Percentiles rank a stretch among this genome's conserved stretches.
These are phyloP conservation scores for Heteromeles arbutifolia DNA, from an alignment of 306 rosid genomes.

Conservation along the genomic window DNA sequence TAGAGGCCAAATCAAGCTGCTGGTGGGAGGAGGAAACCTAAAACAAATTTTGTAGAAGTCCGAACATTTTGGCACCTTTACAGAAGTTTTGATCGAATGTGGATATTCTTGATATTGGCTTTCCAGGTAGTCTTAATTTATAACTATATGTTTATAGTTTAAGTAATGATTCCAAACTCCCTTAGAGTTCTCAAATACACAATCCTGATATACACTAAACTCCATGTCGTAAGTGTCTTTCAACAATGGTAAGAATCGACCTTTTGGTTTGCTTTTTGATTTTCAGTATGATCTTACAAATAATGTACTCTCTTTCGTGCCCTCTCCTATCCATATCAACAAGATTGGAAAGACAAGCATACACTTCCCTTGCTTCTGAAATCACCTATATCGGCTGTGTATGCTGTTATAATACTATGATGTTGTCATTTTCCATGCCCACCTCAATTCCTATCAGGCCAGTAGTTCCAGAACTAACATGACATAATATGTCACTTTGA, in stretches of 20 bases:
- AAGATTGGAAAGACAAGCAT: neutral
- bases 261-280: neutral
- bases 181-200: neutral
- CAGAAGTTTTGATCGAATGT: conserved; percentile 97
- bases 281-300: neutral
- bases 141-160: conserved; percentile 2
- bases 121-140: conserved; percentile 60
- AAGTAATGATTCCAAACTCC: neutral
- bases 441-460: neutral
- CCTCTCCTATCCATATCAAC: neutral
- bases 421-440: neutral
- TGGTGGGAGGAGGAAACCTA: conserved; percentile 70
- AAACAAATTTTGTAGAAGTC: conserved; percentile 92
- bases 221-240: neutral
- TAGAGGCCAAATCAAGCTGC: conserved; percentile 54
- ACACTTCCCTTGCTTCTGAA: neutral
- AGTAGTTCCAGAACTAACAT: neutral
- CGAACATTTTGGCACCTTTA: conserved; percentile 88
- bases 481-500: neutral
- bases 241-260: neutral
- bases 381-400: neutral
- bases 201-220: neutral
- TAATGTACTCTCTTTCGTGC: neutral
- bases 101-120: conserved; percentile 93
- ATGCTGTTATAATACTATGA: neutral